phyloP scores from a whole-genome alignment of 495 filamentous ascomycete genomes.

The Tuber aestivum region DNA sequence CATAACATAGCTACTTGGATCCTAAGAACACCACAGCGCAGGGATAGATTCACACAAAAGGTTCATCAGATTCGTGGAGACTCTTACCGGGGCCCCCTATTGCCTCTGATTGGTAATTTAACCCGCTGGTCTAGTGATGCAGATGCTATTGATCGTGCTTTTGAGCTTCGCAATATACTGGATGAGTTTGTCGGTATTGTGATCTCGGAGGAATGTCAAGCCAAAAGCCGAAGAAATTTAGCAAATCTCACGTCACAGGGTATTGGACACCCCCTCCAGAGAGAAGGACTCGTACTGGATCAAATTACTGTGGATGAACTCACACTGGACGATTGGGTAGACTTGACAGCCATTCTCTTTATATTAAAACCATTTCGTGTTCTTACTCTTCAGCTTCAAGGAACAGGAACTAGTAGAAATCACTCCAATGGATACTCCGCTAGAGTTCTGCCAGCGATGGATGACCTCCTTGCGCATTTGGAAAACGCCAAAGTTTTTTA shows the following conservation, averaged over 20 bases:
- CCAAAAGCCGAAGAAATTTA: not conserved
- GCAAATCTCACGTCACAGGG: not conserved
- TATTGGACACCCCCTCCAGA: not conserved
- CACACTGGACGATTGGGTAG: not conserved
- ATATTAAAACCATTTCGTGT: not conserved
- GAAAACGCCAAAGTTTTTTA: not conserved
- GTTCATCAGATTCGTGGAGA: not conserved
- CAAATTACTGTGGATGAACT: not conserved
- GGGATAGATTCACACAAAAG: not conserved
- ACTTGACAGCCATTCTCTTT: not conserved
- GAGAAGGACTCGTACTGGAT: not conserved
- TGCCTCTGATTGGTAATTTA: not conserved
- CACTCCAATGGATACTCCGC: not conserved
- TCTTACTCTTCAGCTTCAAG: not conserved
- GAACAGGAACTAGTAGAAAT: not conserved
- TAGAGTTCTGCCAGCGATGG: not conserved
- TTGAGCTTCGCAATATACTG: not conserved
- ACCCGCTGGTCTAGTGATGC: not conserved
- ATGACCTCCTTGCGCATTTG: not conserved
- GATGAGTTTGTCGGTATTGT: not conserved
- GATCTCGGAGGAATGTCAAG: not conserved
- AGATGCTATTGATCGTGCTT: not conserved
- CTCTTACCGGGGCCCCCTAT: not conserved
- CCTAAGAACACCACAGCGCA: not conserved
- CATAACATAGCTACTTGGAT: not conserved